A percentile compares a stretch with the other conserved stretches of the same genome.
These are phyloP conservation scores for Pyrus pyrifolia DNA, from an alignment of 306 rosid species.

Conservation along the genomic window DNA sequence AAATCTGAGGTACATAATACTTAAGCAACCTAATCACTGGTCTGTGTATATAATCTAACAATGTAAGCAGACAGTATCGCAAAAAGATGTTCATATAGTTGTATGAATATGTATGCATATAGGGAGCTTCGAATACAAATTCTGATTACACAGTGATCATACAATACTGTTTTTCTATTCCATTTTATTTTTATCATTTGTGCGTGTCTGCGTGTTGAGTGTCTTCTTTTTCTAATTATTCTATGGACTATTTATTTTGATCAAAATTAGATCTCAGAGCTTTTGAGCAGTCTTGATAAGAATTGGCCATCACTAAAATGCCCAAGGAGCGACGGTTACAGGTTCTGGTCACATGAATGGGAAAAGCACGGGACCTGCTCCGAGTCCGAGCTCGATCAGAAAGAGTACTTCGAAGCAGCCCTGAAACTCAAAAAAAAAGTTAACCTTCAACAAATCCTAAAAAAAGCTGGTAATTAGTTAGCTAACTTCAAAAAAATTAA, in stretches of 20 bases:
- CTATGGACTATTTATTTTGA: neutral
- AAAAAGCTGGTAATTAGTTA: slow-evolving; percentile 31
- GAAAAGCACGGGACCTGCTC: slow-evolving; percentile 82
- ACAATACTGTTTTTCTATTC: too few relatives aligned
- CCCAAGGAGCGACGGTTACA: slow-evolving; percentile 67
- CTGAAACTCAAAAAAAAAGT: slow-evolving; percentile 45
- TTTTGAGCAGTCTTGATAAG: slow-evolving; percentile 37
- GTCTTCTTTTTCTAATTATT: neutral
- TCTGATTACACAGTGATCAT: too few relatives aligned
- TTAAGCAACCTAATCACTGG: too few relatives aligned
- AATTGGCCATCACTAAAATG: slow-evolving; percentile 81
- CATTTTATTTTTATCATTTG: too few relatives aligned
- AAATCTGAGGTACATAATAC: slow-evolving; percentile 28
- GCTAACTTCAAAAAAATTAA: neutral
- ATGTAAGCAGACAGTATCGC: too few relatives aligned
- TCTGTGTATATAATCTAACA: too few relatives aligned
- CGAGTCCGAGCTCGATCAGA: slow-evolving; percentile 58
- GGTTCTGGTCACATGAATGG: slow-evolving; percentile 95
- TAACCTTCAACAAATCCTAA: slow-evolving; percentile 48
- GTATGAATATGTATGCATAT: too few relatives aligned
- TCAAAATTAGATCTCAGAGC: slow-evolving; percentile 41
- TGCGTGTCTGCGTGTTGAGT: neutral
- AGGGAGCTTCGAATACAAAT: too few relatives aligned
- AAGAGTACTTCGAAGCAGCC: slow-evolving; percentile 51
- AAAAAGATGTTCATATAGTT: too few relatives aligned